Evolutionary conservation across 2,329 filamentous ascomycete genomes (phyloP).

Genomic region (Aureobasidium sp.): DNA sequence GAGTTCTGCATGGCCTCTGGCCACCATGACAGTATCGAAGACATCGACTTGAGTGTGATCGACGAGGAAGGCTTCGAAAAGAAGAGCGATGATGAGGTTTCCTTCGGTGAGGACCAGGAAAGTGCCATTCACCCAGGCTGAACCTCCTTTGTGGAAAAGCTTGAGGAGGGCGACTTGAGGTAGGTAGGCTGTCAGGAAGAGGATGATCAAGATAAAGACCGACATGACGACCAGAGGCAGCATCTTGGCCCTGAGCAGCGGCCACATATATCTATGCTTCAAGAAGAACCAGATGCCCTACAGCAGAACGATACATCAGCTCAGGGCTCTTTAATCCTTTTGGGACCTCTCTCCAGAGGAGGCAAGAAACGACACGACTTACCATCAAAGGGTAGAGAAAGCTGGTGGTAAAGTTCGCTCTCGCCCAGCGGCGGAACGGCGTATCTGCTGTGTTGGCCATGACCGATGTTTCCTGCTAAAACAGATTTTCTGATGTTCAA

Average conservation of each 20-base stretch:
- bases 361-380: background rate
- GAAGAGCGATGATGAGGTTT: slow-evolving; percentile 50
- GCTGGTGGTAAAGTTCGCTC: slow-evolving; percentile 26
- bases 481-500: background rate
- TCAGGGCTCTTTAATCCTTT: background rate
- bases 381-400: slow-evolving; percentile 27
- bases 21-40: slow-evolving; percentile 74
- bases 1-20: slow-evolving; percentile 60
- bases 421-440: slow-evolving; percentile 5
- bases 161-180: slow-evolving; percentile 83
- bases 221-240: slow-evolving; percentile 77
- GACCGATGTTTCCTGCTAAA: background rate
- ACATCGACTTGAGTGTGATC: slow-evolving; percentile 69
- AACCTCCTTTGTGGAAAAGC: slow-evolving; percentile 70
- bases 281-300: slow-evolving; percentile 77
- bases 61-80: slow-evolving; percentile 45
- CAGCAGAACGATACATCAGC: background rate
- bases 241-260: slow-evolving; percentile 67
- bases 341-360: background rate
- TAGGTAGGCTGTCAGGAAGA: slow-evolving; percentile 82
- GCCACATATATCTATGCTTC: slow-evolving; percentile 69
- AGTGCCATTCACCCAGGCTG: slow-evolving; percentile 83
- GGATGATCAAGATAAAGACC: slow-evolving; percentile 67
- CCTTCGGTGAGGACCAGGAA: slow-evolving; percentile 69
- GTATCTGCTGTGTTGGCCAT: slow-evolving; percentile 2